A percentile compares a stretch with the other conserved stretches of the same genome.
These are phyloP conservation scores for Aleurites moluccanus DNA, from an alignment of 441 rosid genomes.

Conservation along the genomic window DNA sequence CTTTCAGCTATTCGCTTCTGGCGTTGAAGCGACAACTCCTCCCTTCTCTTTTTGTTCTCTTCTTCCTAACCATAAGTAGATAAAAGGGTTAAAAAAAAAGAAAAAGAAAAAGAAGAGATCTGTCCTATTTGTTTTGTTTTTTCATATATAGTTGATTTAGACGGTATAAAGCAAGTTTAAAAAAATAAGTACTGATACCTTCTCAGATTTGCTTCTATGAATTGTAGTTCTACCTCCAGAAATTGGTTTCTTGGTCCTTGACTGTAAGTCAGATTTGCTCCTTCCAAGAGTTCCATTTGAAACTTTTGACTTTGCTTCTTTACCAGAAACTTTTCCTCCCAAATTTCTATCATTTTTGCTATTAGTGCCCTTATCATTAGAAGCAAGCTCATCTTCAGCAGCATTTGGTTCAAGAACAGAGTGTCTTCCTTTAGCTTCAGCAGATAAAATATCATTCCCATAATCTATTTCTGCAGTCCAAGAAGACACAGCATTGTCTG, in stretches of 20 bases:
- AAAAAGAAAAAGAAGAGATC: slow-evolving; percentile 2
- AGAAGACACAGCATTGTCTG: slow-evolving; percentile 39
- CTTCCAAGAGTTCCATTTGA: slow-evolving; percentile 44
- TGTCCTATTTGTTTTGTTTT: neutral
- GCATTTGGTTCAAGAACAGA: slow-evolving; percentile 36
- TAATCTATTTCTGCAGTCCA: slow-evolving; percentile 86
- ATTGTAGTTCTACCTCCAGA: slow-evolving; percentile 53
- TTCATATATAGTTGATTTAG: neutral
- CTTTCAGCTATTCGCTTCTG: slow-evolving; percentile 93
- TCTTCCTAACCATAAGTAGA: slow-evolving; percentile 59
- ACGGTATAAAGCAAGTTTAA: too few relatives aligned
- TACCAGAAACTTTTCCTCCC: slow-evolving; percentile 39
- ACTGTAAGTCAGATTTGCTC: slow-evolving; percentile 43
- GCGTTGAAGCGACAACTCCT: slow-evolving; percentile 67
- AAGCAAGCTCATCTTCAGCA: slow-evolving; percentile 30
- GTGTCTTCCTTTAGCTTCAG: slow-evolving; percentile 37
- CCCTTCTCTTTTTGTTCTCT: slow-evolving; percentile 73
- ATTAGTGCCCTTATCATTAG: slow-evolving; percentile 31
- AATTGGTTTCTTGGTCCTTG: slow-evolving; percentile 57
- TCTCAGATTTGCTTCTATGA: slow-evolving; percentile 57
- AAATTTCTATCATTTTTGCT: slow-evolving; percentile 38
- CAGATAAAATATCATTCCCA: slow-evolving; percentile 44
- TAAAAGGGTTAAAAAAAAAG: slow-evolving; percentile 8
- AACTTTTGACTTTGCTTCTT: slow-evolving; percentile 53
- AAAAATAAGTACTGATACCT: slow-evolving; percentile 47